Base-by-base conservation (phyloP, 495 filamentous ascomycete species). In the Aspergillus affinis region DNA sequence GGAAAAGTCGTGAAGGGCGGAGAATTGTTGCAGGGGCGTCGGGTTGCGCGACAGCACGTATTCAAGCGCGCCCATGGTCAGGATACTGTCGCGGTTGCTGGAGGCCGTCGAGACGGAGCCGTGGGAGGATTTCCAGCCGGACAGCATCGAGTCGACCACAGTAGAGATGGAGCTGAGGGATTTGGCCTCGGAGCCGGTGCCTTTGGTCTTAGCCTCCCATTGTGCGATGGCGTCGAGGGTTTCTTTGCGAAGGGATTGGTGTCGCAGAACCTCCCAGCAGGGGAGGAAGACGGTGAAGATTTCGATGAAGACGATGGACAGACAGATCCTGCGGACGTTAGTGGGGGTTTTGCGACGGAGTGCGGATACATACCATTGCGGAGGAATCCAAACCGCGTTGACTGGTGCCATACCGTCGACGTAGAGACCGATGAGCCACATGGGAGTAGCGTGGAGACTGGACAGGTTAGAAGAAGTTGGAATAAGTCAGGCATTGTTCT, bases 381-480 rank as follows among this genome's bases (percentile, higher is more conserved):
- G 77, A 23, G 84, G 81, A 0, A 78, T 60, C 63, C 80, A 88
- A 65, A 81, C 80, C 10, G 67, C 57, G 63, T 85, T 86, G 32
- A 89, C 71, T 0, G 73, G 61, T n/a, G 67, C 75, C 69, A 89
- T 84, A 0, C 55, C 76, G 17, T 83, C 78, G 6, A 84, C 76
- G 64, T 89, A 89, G 20, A 86, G 70, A 12, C 77, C 78, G 61
- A 83, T 75, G 21, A 90, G 76, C 86, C 86, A 89, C 67, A 90
- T 73, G 0, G 87, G 87, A 6, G 86, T 83, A 12, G 85, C 87
- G 41, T 78, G 86, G 13, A 90, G 79, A 21, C 84, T 86, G 32
- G 17, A 57, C 46, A 29, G 20, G 48, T 64, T 46, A 62, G 58
- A 26, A 50, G 17, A 21, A 9, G 27, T 21, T 55, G 3, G 26